These are phyloP conservation scores for Microdochium nivale DNA, from an alignment of 2,329 filamentous ascomycete genomes.

Conservation along the genomic window DNA sequence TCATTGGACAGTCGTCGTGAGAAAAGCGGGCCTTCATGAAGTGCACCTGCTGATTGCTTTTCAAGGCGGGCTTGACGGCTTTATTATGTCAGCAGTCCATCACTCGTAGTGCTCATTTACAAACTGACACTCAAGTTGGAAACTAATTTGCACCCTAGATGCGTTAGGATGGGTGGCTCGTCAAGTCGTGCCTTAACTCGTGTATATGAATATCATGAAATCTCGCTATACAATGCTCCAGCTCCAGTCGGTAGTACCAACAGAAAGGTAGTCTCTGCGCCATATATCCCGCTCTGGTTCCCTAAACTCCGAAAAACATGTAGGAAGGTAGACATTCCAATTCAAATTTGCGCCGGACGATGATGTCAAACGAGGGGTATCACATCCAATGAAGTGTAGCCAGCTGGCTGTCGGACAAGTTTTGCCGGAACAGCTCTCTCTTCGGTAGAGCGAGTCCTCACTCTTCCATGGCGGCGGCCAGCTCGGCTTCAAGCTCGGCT, in stretches of 20 bases:
- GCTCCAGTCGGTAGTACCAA: background rate
- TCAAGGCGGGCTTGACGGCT: background rate
- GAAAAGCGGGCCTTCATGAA: background rate
- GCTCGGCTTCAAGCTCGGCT: conserved; percentile 35
- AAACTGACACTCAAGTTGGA: too few species aligned
- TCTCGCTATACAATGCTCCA: background rate
- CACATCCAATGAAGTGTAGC: background rate
- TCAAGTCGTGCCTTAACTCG: background rate
- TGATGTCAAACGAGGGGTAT: background rate
- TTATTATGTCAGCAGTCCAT: background rate
- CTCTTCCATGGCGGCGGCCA: conserved; percentile 26
- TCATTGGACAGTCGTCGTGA: background rate
- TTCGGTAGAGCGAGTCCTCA: conserved; percentile 14
- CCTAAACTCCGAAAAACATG: background rate
- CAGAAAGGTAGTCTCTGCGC: background rate
- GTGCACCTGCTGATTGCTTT: background rate
- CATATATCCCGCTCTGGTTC: background rate
- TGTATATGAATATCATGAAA: background rate
- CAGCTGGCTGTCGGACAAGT: background rate
- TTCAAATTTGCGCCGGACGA: background rate
- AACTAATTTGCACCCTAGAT: too few species aligned
- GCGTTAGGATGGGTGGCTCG: too few species aligned
- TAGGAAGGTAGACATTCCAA: background rate
- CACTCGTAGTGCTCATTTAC: background rate
- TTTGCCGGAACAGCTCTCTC: background rate